Conservation (phyloP, 257 asterid species). For the Fraxinus cuspidata region DNA sequence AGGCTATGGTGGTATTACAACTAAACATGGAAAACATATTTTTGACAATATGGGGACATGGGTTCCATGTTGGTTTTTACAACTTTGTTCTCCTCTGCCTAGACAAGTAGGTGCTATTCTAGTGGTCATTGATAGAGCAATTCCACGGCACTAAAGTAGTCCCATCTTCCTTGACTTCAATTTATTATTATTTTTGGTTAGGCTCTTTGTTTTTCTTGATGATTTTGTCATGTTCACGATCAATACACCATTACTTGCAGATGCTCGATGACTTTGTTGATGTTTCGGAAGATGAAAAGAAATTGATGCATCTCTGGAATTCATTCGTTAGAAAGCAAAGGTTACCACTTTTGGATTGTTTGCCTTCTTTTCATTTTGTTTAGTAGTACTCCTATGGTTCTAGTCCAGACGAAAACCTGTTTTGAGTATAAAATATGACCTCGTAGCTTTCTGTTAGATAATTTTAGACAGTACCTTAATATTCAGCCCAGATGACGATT, state of each 20-base stretch:
- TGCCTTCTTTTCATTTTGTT: constrained; percentile 11
- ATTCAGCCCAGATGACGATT: background rate
- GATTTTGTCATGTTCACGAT: constrained; percentile 16
- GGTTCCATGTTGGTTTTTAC: background rate
- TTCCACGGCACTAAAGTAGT: constrained; percentile 2
- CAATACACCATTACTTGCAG: constrained; percentile 46
- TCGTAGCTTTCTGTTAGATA: background rate
- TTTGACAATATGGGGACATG: background rate
- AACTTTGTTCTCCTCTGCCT: constrained; percentile 16
- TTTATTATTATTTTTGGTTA: constrained; percentile 15
- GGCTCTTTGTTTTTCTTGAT: constrained; percentile 21
- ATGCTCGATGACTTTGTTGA: constrained; percentile 99
- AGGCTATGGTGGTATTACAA: background rate
- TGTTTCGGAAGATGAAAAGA: constrained; percentile 91
- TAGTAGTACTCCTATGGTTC: constrained; percentile 15
- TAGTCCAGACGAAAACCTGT: background rate
- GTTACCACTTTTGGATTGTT: constrained; percentile 35
- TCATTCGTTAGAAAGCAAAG: constrained; percentile 96
- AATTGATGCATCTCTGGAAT: constrained; percentile 98
- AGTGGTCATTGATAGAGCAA: constrained; percentile 11
- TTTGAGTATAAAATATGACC: background rate
- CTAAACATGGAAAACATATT: background rate
- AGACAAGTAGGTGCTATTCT: constrained; percentile 12
- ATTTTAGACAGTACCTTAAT: background rate
- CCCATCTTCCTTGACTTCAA: background rate